Conservation (phyloP, 2,329 filamentous ascomycete genomes). For the Colletotrichum magnum region DNA sequence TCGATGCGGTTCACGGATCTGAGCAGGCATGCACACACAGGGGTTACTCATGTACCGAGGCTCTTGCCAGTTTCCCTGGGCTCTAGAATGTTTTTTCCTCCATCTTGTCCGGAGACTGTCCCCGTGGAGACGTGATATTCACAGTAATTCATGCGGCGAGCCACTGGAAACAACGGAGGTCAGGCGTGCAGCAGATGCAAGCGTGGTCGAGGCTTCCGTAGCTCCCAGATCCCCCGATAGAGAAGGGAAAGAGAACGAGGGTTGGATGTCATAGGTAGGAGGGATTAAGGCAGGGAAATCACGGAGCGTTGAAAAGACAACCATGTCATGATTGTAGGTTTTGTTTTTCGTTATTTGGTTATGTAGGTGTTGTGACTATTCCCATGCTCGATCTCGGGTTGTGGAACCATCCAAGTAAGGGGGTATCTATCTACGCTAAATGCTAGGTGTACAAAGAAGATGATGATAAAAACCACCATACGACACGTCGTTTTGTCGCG, state of each 20-base stretch:
- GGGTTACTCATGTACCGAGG: no score
- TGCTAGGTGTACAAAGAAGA: constrained; percentile 23
- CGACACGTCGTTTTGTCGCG: not conserved
- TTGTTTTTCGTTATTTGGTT: not conserved
- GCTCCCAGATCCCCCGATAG: not conserved
- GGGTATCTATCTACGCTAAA: constrained; percentile 23
- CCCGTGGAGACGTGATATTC: constrained; percentile 25
- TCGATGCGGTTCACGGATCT: no score
- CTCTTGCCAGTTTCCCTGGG: no score
- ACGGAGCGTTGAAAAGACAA: not conserved
- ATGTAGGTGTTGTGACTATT: not conserved
- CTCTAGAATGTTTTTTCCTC: not conserved
- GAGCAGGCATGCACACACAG: no score
- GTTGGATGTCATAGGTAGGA: no score
- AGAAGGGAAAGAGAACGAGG: no score
- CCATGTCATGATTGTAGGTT: not conserved
- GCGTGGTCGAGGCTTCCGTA: not conserved
- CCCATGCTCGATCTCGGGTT: not conserved
- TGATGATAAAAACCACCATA: not conserved
- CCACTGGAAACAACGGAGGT: not conserved
- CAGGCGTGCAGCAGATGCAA: constrained; percentile 26
- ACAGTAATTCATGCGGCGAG: constrained; percentile 7
- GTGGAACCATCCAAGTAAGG: not conserved
- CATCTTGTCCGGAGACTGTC: not conserved
- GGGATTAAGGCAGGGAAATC: no score